These are phyloP conservation scores for Trichoderma sp. DNA, from an alignment of 2,329 filamentous ascomycete genomes.

Conservation along the genomic window DNA sequence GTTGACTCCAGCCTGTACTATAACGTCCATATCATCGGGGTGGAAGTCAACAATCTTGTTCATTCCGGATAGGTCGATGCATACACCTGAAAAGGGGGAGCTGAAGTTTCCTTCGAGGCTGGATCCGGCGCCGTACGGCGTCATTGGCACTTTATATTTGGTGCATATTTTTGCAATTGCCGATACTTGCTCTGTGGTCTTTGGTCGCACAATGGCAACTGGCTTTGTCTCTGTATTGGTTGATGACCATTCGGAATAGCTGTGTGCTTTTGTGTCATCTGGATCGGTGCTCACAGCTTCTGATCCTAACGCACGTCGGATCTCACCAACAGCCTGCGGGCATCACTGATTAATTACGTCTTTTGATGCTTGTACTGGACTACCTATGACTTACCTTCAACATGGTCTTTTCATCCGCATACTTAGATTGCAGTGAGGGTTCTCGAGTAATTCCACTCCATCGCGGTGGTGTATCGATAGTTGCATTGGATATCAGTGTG, in stretches of 20 bases:
- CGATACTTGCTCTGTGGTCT: constrained; percentile 64
- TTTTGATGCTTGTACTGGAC: neutral
- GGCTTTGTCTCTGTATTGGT: constrained; percentile 65
- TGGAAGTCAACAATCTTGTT: constrained; percentile 65
- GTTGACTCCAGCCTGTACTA: constrained; percentile 68
- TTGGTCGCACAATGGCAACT: constrained; percentile 66
- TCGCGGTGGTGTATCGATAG: constrained; percentile 9
- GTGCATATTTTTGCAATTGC: constrained; percentile 63
- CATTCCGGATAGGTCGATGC: constrained; percentile 70
- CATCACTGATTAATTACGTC: neutral
- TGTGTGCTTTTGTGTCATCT: constrained; percentile 64
- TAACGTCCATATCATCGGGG: constrained; percentile 69
- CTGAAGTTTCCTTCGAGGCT: constrained; percentile 73
- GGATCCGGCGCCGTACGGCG: constrained; percentile 73
- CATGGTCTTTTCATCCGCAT: constrained; percentile 33
- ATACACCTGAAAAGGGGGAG: constrained; percentile 66
- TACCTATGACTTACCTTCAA: constrained; percentile 25
- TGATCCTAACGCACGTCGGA: constrained; percentile 45
- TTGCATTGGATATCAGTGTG: neutral
- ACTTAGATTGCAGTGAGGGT: constrained; percentile 14
- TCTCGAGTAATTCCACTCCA: constrained; percentile 23
- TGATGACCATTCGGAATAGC: constrained; percentile 71
- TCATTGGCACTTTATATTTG: constrained; percentile 67
- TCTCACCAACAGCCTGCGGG: constrained; percentile 28
- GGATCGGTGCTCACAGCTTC: constrained; percentile 65